Base-by-base conservation (phyloP, 2,329 filamentous ascomycete genomes). In the Pyrenophora graminea region DNA sequence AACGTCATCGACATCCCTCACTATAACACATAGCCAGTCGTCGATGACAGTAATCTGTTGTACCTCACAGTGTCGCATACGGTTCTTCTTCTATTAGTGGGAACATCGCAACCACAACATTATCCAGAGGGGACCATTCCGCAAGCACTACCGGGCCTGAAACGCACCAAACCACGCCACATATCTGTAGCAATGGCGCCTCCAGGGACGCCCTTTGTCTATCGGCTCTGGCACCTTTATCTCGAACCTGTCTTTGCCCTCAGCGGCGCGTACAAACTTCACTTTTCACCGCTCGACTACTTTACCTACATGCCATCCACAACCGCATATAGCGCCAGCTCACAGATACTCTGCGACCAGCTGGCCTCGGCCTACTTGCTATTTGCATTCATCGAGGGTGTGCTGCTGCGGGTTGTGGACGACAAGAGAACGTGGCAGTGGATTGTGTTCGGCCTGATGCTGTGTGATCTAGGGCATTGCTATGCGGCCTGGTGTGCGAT, bases 301-400 rank as follows among this genome's bases (percentile, higher is more conserved):
- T 83, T 91, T 21, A 55, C 75, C 88, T 56, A 88, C 85, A 17
- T 77, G 86, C 67, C 76, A 78, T 13, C 63, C 72, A 17, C 79
- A 80, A 6, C 76, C 75, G 6, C 66, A 76, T 64, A 64, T 76
- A 57, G 52, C 68, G 32, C 61, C 32, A 62, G 72, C 50, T 45
- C 68, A 51, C 42, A 75, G 1, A 82, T 91, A 51, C 77, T 90
- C 42, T 79, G 91, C 64, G 84, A 85, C 31, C 89, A 92, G 74
- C 82, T 93, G 33, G 87, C 86, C 19, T 90, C 90, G 67, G 78
- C 90, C 46, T 93, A 91, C 74, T 70, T 91, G 33, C 81, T 90
- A 50, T 91, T 92, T 73, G 85, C 89, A 23, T 75, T 92, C 65
- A 90, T 88, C 74, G 87, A 93, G 74, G 88, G 86, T 1, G 73